Evolutionary conservation across 495 filamentous ascomycete genomes (phyloP).

Genomic region (Aspergillus avenaceus): DNA sequence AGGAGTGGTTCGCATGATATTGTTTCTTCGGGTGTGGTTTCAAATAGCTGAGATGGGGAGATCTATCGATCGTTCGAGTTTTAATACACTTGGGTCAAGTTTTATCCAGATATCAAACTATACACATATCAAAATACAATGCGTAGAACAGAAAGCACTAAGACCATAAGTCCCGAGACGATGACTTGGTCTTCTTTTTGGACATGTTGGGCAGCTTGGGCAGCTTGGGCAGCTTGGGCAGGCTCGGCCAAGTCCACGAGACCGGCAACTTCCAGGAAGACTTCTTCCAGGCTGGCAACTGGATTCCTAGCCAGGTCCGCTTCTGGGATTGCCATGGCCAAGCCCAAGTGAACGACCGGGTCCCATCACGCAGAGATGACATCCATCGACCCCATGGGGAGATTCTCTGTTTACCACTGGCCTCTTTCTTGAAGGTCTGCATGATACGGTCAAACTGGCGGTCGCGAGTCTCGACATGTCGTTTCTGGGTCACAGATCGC

Average conservation of each 20-base stretch:
- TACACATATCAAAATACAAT: too few species aligned
- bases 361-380: constrained; percentile 2
- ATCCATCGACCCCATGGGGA: constrained; percentile 18
- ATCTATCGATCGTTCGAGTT: too few species aligned
- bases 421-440: constrained; percentile 24
- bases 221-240: constrained; percentile 1
- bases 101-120: too few species aligned
- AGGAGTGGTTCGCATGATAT: too few species aligned
- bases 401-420: constrained; percentile 8
- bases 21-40: too few species aligned
- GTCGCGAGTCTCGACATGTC: constrained; percentile 23
- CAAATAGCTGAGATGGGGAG: too few species aligned
- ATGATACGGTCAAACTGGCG: constrained; percentile 36
- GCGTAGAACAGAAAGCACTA: too few species aligned
- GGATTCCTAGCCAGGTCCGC: constrained; percentile 7
- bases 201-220: too few species aligned
- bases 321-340: constrained; percentile 26
- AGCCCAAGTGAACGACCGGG: constrained; percentile 13
- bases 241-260: constrained; percentile 12
- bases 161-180: constrained; percentile 24
- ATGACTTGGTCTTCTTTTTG: constrained; percentile 8
- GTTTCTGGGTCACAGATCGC: constrained; percentile 21
- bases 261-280: constrained; percentile 12
- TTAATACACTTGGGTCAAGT: too few species aligned
- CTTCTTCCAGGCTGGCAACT: constrained; percentile 9